Percentiles rank a stretch among this genome's conserved stretches.
These are phyloP conservation scores for Colletotrichum navitas DNA, from an alignment of 2,329 filamentous ascomycete genomes.

Conservation along the genomic window DNA sequence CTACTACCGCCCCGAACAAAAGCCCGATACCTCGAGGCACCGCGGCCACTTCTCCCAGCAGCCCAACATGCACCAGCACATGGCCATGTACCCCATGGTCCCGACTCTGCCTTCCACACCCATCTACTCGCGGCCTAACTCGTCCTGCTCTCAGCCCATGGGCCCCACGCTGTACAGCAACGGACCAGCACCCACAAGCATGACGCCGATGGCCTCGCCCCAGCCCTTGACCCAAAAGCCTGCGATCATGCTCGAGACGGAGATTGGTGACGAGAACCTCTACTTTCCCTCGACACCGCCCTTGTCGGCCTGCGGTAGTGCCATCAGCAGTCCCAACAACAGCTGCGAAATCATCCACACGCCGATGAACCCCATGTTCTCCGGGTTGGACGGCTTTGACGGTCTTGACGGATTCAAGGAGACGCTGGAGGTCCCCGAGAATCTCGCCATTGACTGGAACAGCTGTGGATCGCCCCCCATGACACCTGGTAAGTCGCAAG, in stretches of 20 bases:
- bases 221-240: slow-evolving; percentile 78
- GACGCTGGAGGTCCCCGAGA: slow-evolving; percentile 78
- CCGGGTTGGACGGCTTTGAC: slow-evolving; percentile 72
- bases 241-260: slow-evolving; percentile 82
- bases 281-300: slow-evolving; percentile 90
- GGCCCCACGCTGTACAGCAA: slow-evolving; percentile 67
- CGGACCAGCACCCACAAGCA: slow-evolving; percentile 64
- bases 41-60: slow-evolving; percentile 79
- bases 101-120: slow-evolving; percentile 72
- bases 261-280: slow-evolving; percentile 73
- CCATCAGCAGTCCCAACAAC: slow-evolving; percentile 82
- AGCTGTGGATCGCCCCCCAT: slow-evolving; percentile 84
- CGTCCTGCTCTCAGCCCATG: slow-evolving; percentile 72
- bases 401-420: slow-evolving; percentile 74
- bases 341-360: slow-evolving; percentile 83
- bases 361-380: slow-evolving; percentile 85
- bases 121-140: slow-evolving; percentile 74
- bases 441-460: slow-evolving; percentile 82
- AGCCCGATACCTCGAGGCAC: slow-evolving; percentile 74
- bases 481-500: slow-evolving; percentile 82
- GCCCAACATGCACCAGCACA: slow-evolving; percentile 57
- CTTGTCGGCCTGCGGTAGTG: slow-evolving; percentile 86
- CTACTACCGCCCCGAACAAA: slow-evolving; percentile 86
- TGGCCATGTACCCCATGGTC: slow-evolving; percentile 67
- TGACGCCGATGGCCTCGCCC: slow-evolving; percentile 83